Base-by-base conservation (phyloP, 1,139 yeast genomes). In the Debaryomyces psychrophilus region DNA sequence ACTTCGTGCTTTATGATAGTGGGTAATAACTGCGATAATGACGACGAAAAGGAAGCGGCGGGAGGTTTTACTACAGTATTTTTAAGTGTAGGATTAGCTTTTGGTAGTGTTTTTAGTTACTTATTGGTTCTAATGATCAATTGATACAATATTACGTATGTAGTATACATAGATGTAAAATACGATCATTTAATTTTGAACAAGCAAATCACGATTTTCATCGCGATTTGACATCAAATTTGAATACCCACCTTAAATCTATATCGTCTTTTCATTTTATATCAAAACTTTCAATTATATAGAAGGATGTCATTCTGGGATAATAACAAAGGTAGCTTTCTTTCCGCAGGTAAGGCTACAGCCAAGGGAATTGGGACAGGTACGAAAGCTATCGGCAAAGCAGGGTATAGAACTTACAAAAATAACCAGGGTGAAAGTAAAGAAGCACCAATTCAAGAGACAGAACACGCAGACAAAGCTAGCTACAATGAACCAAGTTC, bases 41-140 rank as follows among this genome's bases (percentile, higher is more conserved):
- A 81, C 38, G 78, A 78, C 17, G 95, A 89, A 59, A 85, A 83
- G 62, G 90, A 88, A 53, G 97, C 97, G 0, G 96, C 98, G 0
- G 97, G 97, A 33, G 97, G 97, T 3, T 87, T 90, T 62, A 87
- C 95, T 47, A 82, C 90, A 1, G 81, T 90, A 14, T 82, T 87
- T 53, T 74, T 90, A 45, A 85, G 92, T 49, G 59, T 81, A 17
- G 96, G 96, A 0, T 73, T 90, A 46, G 83, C 95, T 0, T 71
- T 78, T 2, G 97, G 98, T 2, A 83, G 95, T 52, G 57, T 90
- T 1, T 62, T 85, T 44, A 85, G 96, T 58, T 89, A 89, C 60
- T 59, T 81, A 1, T 75, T 88, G 47, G 90, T 85, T 8, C 50
- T 67, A 23, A 45, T 57, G 28, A 59, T 68, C 23, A 53, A 56